These are phyloP conservation scores for Samsoniella hepiali DNA, from an alignment of 2,329 filamentous ascomycete species.

Conservation along the genomic window DNA sequence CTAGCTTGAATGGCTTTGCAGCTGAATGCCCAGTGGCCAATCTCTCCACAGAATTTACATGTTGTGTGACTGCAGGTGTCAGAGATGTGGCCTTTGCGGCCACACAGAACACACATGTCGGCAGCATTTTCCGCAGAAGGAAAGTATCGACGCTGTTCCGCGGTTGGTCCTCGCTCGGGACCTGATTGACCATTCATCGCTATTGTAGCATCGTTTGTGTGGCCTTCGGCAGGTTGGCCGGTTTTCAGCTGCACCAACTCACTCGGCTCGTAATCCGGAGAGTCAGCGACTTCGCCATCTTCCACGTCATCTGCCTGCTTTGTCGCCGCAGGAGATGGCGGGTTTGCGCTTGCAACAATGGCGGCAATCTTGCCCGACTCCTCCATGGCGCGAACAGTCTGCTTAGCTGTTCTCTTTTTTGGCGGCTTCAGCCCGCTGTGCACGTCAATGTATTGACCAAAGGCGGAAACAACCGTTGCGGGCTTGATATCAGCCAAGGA, in stretches of 20 bases:
- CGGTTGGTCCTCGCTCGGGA: constrained; percentile 7
- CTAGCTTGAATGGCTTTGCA: constrained; percentile 48
- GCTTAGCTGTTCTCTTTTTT: constrained; percentile 32
- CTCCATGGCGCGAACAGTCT: constrained; percentile 28
- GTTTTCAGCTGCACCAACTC: constrained; percentile 9
- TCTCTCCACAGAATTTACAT: constrained; percentile 48
- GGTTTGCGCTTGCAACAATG: constrained; percentile 3
- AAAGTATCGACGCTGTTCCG: constrained; percentile 46
- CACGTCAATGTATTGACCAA: constrained; percentile 31
- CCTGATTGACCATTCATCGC: constrained; percentile 22
- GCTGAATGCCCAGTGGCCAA: constrained; percentile 45
- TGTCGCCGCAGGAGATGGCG: background rate
- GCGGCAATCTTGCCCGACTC: constrained; percentile 26
- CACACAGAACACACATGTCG: constrained; percentile 51
- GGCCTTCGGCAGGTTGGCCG: constrained; percentile 14
- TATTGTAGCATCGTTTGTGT: background rate
- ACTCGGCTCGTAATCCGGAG: constrained; percentile 15
- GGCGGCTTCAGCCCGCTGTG: constrained; percentile 29
- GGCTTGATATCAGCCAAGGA: constrained; percentile 26
- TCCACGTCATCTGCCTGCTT: constrained; percentile 2
- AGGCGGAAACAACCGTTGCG: constrained; percentile 27
- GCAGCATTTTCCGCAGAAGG: constrained; percentile 43
- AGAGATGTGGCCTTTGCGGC: constrained; percentile 44
- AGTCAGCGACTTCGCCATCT: constrained; percentile 3
- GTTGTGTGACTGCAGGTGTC: constrained; percentile 41